These are phyloP conservation scores for Eragrostis nindensis DNA, from an alignment of 176 grass and related monocot genomes.

Conservation along the genomic window DNA sequence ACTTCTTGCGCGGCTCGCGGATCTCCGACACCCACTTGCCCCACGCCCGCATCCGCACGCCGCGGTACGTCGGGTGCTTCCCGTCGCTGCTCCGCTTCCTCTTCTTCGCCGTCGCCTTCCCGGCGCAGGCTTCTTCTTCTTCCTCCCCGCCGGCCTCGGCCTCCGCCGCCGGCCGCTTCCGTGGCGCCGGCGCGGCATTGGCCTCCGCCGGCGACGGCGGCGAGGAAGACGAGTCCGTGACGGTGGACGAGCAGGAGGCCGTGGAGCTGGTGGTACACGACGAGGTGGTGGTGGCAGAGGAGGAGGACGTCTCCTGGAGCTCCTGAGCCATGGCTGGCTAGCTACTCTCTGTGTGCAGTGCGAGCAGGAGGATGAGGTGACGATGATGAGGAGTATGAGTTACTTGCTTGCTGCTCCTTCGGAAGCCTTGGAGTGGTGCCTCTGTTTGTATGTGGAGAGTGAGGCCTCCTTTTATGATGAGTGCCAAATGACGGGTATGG, in stretches of 20 bases:
- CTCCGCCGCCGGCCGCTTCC: slow-evolving; percentile 15
- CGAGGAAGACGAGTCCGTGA: slow-evolving; percentile 53
- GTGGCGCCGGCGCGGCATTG: slow-evolving; percentile 40
- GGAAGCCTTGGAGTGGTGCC: slow-evolving; percentile 29
- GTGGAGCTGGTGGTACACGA: slow-evolving; percentile 49
- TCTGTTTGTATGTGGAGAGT: slow-evolving; percentile 50
- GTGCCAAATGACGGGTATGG: slow-evolving; percentile 8
- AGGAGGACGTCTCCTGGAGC: slow-evolving; percentile 55
- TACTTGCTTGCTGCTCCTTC: slow-evolving; percentile 2
- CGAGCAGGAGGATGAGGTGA: slow-evolving; percentile 16
- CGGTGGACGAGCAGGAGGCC: slow-evolving; percentile 58
- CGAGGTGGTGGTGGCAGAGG: slow-evolving; percentile 35
- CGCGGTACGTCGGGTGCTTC: slow-evolving; percentile 82
- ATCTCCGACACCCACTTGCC: slow-evolving; percentile 99
- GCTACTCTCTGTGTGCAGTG: not conserved
- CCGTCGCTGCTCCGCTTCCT: slow-evolving; percentile 79
- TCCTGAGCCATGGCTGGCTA: slow-evolving; percentile 49
- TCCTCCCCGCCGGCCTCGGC: not conserved
- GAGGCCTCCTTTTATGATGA: slow-evolving; percentile 54
- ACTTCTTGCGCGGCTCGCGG: slow-evolving; percentile 95
- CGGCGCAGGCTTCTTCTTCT: not conserved
- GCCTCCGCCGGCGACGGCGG: slow-evolving; percentile 19
- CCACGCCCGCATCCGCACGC: slow-evolving; percentile 96
- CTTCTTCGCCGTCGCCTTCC: not conserved
- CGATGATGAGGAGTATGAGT: slow-evolving; percentile 11